Evolutionary conservation across 495 filamentous ascomycete species (phyloP), one percentile per base, ranked within the genome.

Genomic region (Hypoxylon crocopeplum): DNA sequence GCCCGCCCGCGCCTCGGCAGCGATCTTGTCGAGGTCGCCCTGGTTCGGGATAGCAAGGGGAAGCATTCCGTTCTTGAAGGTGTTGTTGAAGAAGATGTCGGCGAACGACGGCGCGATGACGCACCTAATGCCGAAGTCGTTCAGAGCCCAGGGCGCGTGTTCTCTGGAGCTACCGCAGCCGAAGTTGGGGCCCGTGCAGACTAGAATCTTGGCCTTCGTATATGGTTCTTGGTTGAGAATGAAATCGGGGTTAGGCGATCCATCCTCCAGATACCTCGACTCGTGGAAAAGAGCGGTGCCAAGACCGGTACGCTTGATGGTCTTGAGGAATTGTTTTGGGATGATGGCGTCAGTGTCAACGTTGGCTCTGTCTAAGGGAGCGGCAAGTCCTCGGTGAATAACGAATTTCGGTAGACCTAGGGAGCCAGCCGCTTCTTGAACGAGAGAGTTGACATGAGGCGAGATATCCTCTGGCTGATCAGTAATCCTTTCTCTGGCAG

Each of bases 41-140:
- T 85, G 69, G 71, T 93, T 83, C 27, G 80, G 77, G 71, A 98
- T 89, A 30, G 81, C 75, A 59, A 97, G 83, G 20, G 93, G 93
- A 30, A 98, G 82, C 94, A 98, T 98, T 75, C 93, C 94, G 77
- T 98, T 98, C 83, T 98, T 98, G 84, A 97, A 97, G 13, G 91
- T 95, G 79, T 98, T 98, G 84, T 97, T 98, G 85, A 92, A 96
- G 84, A 97, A 97, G 75, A 98, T 98, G 69, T 98, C 94, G 54
- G 92, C 93, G 67, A 89, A 98, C 12, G 86, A 90, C 8, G 92
- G 91, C 1, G 93, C 94, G 63, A 98, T 96, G 59, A 98, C 82
- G 70, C 89, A 92, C 67, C 87, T 90, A 77, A 98, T 94, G 53
- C 94, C 94, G 66, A 98, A 98, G 75, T 98, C 94, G 41, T 94